phyloP scores from a whole-genome alignment of 768 basidiomycete genomes.

The Kwoniella pini region DNA sequence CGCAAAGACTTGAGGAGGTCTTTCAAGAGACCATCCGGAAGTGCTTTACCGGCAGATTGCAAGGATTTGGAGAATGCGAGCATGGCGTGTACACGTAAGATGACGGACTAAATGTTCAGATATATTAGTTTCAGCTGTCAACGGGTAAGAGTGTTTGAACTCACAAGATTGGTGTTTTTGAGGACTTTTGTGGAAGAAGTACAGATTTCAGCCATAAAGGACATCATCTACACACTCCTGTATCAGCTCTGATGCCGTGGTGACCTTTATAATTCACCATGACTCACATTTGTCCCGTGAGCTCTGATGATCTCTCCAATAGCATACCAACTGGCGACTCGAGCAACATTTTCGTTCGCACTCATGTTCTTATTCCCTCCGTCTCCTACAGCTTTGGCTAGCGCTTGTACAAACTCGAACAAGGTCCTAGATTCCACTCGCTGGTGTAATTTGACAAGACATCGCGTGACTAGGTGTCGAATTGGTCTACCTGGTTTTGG shows the following conservation, averaged over 20 bases:
- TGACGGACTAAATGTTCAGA: slow-evolving; percentile 63
- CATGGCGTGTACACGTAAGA: slow-evolving; percentile 80
- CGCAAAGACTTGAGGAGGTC: slow-evolving; percentile 85
- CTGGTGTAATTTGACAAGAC: slow-evolving; percentile 70
- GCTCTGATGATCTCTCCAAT: slow-evolving; percentile 84
- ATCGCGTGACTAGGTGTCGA: slow-evolving; percentile 74
- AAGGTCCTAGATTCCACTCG: slow-evolving; percentile 79
- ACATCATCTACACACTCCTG: slow-evolving; percentile 75
- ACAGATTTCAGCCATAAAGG: slow-evolving; percentile 83
- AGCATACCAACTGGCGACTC: slow-evolving; percentile 71
- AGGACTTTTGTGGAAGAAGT: slow-evolving; percentile 67
- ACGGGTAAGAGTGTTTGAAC: slow-evolving; percentile 44
- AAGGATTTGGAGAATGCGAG: slow-evolving; percentile 75
- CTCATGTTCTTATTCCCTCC: slow-evolving; percentile 58
- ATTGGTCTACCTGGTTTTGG: slow-evolving; percentile 86
- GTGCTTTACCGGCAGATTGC: slow-evolving; percentile 75
- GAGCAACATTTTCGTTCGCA: slow-evolving; percentile 37
- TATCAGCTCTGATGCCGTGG: not conserved
- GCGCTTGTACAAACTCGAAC: slow-evolving; percentile 79
- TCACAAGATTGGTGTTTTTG: slow-evolving; percentile 68
- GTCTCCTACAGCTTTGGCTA: slow-evolving; percentile 77
- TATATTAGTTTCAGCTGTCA: not conserved
- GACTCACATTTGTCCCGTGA: slow-evolving; percentile 76
- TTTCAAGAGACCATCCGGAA: slow-evolving; percentile 73
- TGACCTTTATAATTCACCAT: not conserved